Conservation (phyloP, 345 rosid genomes). For the Anastatica hierochuntica region DNA sequence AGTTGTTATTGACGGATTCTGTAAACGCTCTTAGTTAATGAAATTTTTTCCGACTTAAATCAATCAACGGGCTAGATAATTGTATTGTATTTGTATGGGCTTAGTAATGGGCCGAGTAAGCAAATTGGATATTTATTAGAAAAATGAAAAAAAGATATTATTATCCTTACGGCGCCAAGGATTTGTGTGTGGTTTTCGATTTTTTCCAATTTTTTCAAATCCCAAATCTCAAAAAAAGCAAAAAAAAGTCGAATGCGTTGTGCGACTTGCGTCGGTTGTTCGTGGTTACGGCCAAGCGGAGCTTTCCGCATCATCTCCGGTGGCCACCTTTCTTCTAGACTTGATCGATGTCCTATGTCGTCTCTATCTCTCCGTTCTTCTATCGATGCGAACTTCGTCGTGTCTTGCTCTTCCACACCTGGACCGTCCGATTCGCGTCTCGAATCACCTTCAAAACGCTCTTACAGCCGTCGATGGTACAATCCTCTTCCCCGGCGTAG, state of each 20-base stretch:
- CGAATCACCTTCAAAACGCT: conserved; percentile 19
- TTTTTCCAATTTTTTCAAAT: neutral
- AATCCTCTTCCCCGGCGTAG: conserved; percentile 26
- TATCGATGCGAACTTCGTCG: neutral
- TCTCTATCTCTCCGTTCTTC: neutral
- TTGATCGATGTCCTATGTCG: neutral
- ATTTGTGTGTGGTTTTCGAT: conserved; percentile 20
- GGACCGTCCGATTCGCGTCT: conserved; percentile 15
- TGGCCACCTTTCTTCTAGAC: neutral
- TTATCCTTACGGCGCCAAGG: conserved; percentile 25
- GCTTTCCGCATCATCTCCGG: neutral
- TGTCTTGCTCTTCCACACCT: conserved; percentile 22
- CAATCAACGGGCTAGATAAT: no score
- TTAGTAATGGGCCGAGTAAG: neutral
- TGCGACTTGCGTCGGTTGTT: conserved; percentile 15
- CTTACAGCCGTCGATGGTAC: conserved; percentile 35
- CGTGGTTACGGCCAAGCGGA: conserved; percentile 26
- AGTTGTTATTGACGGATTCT: no score
- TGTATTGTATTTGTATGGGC: neutral
- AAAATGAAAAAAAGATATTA: neutral
- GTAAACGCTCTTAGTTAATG: no score
- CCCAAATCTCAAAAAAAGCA: neutral
- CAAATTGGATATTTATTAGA: neutral
- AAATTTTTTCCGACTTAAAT: no score
- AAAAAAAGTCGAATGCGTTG: neutral